Conservation (phyloP, 169 alveolate species). For the Amoebophrya sp. region DNA sequence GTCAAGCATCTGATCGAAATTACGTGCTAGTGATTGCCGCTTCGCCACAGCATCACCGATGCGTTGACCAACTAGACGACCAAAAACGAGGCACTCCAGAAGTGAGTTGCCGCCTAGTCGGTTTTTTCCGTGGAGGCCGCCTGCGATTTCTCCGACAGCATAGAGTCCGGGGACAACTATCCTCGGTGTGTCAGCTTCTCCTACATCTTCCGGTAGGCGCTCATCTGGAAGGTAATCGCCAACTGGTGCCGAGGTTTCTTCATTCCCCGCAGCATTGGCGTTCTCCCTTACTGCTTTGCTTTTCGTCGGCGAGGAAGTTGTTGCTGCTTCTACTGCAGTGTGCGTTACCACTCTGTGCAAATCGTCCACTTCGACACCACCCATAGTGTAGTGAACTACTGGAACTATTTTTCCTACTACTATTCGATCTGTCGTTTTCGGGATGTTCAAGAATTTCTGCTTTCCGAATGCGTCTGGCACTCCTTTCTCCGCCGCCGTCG, state of each 20-base stretch:
- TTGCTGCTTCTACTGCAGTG: no score
- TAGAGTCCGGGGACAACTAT: constrained; percentile 49
- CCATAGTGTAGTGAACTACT: constrained; percentile 53
- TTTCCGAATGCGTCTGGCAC: constrained; percentile 31
- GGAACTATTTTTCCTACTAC: constrained; percentile 51
- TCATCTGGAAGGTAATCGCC: neutral
- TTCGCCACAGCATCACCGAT: neutral
- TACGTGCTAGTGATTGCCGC: neutral
- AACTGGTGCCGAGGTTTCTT: neutral
- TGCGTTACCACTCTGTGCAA: constrained; percentile 2
- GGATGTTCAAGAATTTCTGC: constrained; percentile 27
- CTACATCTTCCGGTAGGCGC: neutral
- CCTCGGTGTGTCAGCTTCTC: neutral
- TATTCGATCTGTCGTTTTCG: neutral
- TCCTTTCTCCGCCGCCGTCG: no score
- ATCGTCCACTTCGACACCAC: constrained; percentile 49
- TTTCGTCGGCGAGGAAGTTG: no score
- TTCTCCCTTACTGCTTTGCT: no score
- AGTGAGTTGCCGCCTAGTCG: constrained; percentile 62
- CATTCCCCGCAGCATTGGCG: neutral
- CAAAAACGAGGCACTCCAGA: constrained; percentile 59
- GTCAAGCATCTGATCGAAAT: neutral
- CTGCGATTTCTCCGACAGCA: constrained; percentile 60
- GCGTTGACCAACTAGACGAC: constrained; percentile 52
- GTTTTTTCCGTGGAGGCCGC: constrained; percentile 62